Evolutionary conservation across 1,139 yeast species (phyloP), one percentile per base, ranked within the genome.

Genomic region (Keqinozyma sinolaborantium): DNA sequence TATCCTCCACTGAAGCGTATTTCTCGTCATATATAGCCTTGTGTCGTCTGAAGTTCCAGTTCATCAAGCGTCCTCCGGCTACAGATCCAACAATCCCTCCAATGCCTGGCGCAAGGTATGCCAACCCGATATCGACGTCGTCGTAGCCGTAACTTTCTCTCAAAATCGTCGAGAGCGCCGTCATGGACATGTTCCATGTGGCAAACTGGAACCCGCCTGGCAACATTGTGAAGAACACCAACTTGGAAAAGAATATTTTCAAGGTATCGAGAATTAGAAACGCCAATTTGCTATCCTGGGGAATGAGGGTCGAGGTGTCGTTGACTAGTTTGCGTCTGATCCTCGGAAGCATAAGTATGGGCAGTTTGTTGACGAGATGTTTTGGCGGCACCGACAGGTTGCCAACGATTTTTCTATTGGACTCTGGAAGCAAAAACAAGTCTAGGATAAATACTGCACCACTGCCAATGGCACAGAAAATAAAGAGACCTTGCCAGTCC

Each of bases 401-500:
- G 0, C 92, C 94, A 2, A 79, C 88, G 6, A 81, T 52, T 0
- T 73, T 56, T 35, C 94, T 62, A 37, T 74, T 76, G 0, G 95
- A 85, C 47, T 86, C 95, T 1, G 95, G 95, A 8, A 84, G 49
- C 0, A 70, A 30, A 1, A 78, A 14, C 2, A 68, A 48, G 1
- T 66, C 64, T 2, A 63, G 24, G 0, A 64, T 5, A 1, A 70
- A 47, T 7, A 70, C 56, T 1, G 56, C 36, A 1, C 79, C 78
- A 12, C 80, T 70, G 4, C 79, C 73, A 14, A 83, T 77, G 4
- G 83, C 78, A 31, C 83, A 56, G 40, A 84, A 82, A 77, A 86
- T 80, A 48, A 85, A 86, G 14, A 84, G 77, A 0, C 86, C 79
- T 37, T 87, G 66, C 94, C 95, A 85, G 9, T 74, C 70, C 64